Evolutionary conservation across 495 filamentous ascomycete species (phyloP), one percentile per base, ranked within the genome.

Genomic region (Neohortaea acidophila): DNA sequence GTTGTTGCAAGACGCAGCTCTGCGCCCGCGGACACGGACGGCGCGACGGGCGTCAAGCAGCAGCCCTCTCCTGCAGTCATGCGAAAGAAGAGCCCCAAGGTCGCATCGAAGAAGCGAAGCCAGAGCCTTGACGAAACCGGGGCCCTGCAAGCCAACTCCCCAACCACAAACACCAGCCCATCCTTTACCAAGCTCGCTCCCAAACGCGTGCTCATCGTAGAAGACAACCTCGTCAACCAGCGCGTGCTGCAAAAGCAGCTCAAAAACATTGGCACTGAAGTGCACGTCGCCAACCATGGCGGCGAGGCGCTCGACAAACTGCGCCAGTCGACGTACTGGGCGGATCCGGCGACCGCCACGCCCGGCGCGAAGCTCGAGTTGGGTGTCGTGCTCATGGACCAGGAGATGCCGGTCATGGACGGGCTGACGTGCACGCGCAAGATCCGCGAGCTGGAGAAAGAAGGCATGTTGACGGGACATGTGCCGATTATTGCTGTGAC

Each of bases 331-430:
- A 44, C 42, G 38, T 56, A 56, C 45, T 53, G 54, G 53, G 40
- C 48, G 37, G 48, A 19, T 21, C 23, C 20, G 33, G 42, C 29
- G 1, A n/a, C 42, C 20, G 27, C 18, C 37, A 47, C 43, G 43
- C 58, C 51, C 38, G 50, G 45, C 38, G 62, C 56, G 38, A 52
- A 48, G 36, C 21, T 64, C 21, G 50, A 63, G 33, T 55, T 82
- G 8, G 69, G 70, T 33, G 69, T 84, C 29, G 71, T 85, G 14
- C 59, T 85, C 2, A 84, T 84, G 78, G 82, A 87, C 49, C 74
- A 83, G 35, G 81, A 85, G 50, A 87, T 87, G 82, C 82, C 82
- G 0, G 59, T 85, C 11, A 84, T 84, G 73, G 75, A 86, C 52
- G 82, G 82, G 8, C 67, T 77, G 18, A 72, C 72, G 14, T 79